Conservation (phyloP, 2,329 filamentous ascomycete species). For the Biscogniauxia sp. region DNA sequence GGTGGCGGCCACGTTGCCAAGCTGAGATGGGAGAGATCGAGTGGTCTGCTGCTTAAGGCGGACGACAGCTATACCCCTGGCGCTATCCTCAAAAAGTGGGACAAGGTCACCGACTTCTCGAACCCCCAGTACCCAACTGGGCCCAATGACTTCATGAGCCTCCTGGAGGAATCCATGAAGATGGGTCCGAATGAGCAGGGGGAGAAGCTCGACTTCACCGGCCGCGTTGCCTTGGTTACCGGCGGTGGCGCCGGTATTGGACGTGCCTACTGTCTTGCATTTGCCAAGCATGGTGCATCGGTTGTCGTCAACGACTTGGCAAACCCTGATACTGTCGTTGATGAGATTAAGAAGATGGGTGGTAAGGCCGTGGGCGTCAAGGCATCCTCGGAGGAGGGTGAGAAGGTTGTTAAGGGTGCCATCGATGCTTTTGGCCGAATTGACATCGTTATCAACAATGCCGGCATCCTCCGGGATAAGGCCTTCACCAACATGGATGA, state of each 20-base stretch:
- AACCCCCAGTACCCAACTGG: constrained; percentile 79
- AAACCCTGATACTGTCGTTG: constrained; percentile 85
- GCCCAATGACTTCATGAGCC: constrained; percentile 80
- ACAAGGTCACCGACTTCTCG: constrained; percentile 82
- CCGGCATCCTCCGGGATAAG: constrained; percentile 96
- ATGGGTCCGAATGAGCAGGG: constrained; percentile 69
- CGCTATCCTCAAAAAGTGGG: constrained; percentile 86
- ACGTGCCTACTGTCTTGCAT: constrained; percentile 83
- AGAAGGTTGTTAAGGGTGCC: constrained; percentile 84
- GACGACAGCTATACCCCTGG: constrained; percentile 86
- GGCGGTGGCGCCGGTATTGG: constrained; percentile 89
- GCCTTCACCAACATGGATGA: constrained; percentile 98
- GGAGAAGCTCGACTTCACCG: constrained; percentile 75
- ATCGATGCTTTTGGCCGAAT: constrained; percentile 92
- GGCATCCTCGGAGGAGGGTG: constrained; percentile 89
- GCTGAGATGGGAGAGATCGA: constrained; percentile 90
- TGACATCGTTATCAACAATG: constrained; percentile 96
- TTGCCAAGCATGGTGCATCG: constrained; percentile 79
- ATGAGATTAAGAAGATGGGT: constrained; percentile 86
- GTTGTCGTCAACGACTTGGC: constrained; percentile 95
- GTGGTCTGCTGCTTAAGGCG: constrained; percentile 83
- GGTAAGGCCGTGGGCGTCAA: constrained; percentile 92
- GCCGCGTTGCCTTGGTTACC: constrained; percentile 82
- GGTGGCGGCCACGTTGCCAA: constrained; percentile 92
- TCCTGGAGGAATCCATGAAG: constrained; percentile 82